Conservation (phyloP, 1,284 basidiomycete species). For the Irpex sp. region DNA sequence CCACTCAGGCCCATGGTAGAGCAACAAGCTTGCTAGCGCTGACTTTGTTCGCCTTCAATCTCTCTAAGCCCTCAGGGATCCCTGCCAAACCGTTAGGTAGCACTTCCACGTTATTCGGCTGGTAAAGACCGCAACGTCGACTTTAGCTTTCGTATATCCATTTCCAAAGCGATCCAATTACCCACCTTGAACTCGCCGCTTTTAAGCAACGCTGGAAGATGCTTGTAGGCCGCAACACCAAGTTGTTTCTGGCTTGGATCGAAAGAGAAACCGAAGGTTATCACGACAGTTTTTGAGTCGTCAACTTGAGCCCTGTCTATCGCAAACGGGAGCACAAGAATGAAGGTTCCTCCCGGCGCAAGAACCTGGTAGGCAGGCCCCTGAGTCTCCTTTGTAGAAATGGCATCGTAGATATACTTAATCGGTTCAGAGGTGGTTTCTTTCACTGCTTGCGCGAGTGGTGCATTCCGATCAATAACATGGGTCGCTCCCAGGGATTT, state of each 20-base stretch:
- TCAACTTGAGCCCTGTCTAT: slow-evolving; percentile 3
- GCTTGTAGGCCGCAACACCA: background rate
- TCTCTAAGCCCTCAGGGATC: slow-evolving; percentile 39
- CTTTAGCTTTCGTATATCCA: background rate
- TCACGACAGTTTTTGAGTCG: background rate
- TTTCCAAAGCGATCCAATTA: background rate
- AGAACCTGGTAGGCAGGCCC: slow-evolving; percentile 9
- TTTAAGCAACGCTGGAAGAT: background rate
- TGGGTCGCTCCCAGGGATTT: slow-evolving; percentile 49
- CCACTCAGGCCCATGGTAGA: too few relatives aligned
- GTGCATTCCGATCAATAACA: slow-evolving; percentile 28
- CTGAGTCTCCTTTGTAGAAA: slow-evolving; percentile 8
- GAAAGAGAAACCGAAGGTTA: background rate
- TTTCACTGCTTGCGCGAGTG: background rate
- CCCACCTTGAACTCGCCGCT: slow-evolving; percentile 1
- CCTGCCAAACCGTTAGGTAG: slow-evolving; percentile 43
- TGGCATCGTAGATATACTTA: slow-evolving; percentile 8
- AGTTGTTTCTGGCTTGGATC: background rate
- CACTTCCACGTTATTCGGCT: slow-evolving; percentile 32
- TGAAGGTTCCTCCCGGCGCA: slow-evolving; percentile 9
- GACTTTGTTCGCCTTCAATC: slow-evolving; percentile 20
- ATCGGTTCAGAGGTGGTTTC: slow-evolving; percentile 11
- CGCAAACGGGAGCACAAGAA: background rate
- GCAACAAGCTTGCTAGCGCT: too few relatives aligned
- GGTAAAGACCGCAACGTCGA: background rate